Conservation (phyloP, 345 rosid genomes). For the Rhodomyrtus tomentosa region DNA sequence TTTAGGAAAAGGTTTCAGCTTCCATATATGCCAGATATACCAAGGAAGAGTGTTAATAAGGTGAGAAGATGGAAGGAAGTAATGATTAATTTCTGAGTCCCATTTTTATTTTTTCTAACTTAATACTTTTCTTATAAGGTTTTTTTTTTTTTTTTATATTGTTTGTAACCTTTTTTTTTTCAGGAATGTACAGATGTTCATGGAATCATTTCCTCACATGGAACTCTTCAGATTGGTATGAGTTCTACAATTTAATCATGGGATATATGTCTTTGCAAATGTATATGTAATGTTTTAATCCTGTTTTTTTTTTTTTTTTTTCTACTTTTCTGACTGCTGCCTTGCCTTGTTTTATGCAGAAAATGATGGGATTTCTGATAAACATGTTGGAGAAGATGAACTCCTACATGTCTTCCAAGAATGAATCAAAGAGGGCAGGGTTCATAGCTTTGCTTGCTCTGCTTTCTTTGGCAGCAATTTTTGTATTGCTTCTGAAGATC, state of each 20-base stretch:
- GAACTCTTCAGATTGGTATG: constrained; percentile 48
- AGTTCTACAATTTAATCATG: background rate
- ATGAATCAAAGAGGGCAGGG: background rate
- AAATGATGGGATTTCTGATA: background rate
- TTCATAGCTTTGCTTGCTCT: background rate
- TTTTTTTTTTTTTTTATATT: too few species aligned
- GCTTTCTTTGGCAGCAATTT: background rate
- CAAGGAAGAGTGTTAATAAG: constrained; percentile 56
- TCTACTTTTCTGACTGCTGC: background rate
- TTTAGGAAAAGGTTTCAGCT: constrained; percentile 67
- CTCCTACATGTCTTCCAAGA: background rate
- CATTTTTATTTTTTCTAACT: too few species aligned
- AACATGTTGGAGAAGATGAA: background rate
- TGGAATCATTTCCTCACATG: constrained; percentile 57
- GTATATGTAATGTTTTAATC: background rate
- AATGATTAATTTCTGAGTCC: background rate
- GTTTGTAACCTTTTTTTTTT: too few species aligned
- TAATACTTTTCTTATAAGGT: background rate
- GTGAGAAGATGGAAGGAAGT: constrained; percentile 6
- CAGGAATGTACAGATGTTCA: constrained; percentile 77
- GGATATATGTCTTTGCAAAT: background rate
- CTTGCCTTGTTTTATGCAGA: background rate
- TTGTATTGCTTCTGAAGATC: background rate
- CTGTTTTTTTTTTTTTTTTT: background rate
- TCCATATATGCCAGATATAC: constrained; percentile 54